Evolutionary conservation across 345 rosid species (phyloP).

Genomic region (Geranium brycei): DNA sequence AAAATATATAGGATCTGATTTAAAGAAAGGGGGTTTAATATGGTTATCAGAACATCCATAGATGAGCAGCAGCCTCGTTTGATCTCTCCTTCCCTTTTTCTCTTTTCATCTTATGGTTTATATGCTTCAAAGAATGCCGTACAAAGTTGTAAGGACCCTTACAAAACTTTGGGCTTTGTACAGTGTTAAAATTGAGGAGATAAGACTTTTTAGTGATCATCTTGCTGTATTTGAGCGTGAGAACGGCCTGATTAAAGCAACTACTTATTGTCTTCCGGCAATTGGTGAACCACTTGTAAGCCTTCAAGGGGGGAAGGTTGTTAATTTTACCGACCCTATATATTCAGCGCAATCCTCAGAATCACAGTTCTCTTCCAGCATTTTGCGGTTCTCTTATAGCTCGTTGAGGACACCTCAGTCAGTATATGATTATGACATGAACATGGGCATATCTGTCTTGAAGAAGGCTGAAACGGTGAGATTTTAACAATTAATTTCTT

Average conservation of each 20-base stretch:
- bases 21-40: neutral
- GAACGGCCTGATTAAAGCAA: slow-evolving; percentile 54
- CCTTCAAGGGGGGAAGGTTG: slow-evolving; percentile 44
- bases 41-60: neutral
- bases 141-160: slow-evolving; percentile 4
- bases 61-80: neutral
- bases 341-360: slow-evolving; percentile 39
- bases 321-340: slow-evolving; percentile 67
- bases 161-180: slow-evolving; percentile 3
- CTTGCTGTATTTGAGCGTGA: slow-evolving; percentile 76
- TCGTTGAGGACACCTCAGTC: slow-evolving; percentile 76
- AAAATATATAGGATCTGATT: neutral
- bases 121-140: too few species aligned
- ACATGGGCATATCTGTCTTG: slow-evolving; percentile 51
- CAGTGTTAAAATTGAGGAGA: slow-evolving; percentile 76
- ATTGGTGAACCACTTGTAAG: slow-evolving; percentile 49
- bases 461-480: slow-evolving; percentile 82
- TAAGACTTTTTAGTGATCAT: slow-evolving; percentile 62
- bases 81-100: neutral
- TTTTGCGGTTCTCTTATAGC: slow-evolving; percentile 69
- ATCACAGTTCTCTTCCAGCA: slow-evolving; percentile 50
- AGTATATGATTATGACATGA: slow-evolving; percentile 74
- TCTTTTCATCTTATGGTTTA: neutral
- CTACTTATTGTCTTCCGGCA: slow-evolving; percentile 54
- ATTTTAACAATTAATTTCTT: slow-evolving; percentile 1